phyloP scores from a whole-genome alignment of 345 rosid species.

The Noccaea bulbosa region DNA sequence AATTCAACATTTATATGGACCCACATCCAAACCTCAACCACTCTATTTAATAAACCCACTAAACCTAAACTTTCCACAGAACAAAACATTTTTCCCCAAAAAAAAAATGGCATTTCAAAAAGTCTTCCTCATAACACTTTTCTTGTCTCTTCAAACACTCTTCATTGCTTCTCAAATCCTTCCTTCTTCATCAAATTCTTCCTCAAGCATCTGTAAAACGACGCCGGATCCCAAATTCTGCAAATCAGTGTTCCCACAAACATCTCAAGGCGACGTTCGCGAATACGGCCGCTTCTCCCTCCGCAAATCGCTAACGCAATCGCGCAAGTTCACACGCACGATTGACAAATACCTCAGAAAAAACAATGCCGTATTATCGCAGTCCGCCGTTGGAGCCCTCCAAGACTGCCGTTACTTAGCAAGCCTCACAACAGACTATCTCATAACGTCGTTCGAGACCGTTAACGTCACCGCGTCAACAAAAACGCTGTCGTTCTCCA shows the following conservation, averaged over 20 bases:
- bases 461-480: slow-evolving; percentile 45
- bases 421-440: slow-evolving; percentile 58
- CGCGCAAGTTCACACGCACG: slow-evolving; percentile 55
- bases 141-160: slow-evolving; percentile 44
- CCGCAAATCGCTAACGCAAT: slow-evolving; percentile 61
- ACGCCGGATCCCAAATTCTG: slow-evolving; percentile 74
- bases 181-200: slow-evolving; percentile 40
- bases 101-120: slow-evolving; percentile 22
- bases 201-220: slow-evolving; percentile 52
- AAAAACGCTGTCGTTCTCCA: slow-evolving; percentile 42
- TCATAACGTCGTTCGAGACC: slow-evolving; percentile 51
- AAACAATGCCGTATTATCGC: slow-evolving; percentile 46
- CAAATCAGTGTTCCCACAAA: slow-evolving; percentile 60
- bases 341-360: slow-evolving; percentile 60
- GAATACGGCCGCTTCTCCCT: slow-evolving; percentile 61
- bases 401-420: slow-evolving; percentile 74
- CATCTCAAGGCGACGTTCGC: slow-evolving; percentile 52
- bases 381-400: slow-evolving; percentile 60
- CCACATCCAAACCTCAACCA: slow-evolving; percentile 34
- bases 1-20: background rate
- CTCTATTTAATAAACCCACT: slow-evolving; percentile 33
- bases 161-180: slow-evolving; percentile 39
- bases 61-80: slow-evolving; percentile 9
- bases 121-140: slow-evolving; percentile 29
- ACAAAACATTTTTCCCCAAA: background rate